phyloP scores from a whole-genome alignment of 1,139 yeast species.

The Hanseniaspora uvarum region DNA sequence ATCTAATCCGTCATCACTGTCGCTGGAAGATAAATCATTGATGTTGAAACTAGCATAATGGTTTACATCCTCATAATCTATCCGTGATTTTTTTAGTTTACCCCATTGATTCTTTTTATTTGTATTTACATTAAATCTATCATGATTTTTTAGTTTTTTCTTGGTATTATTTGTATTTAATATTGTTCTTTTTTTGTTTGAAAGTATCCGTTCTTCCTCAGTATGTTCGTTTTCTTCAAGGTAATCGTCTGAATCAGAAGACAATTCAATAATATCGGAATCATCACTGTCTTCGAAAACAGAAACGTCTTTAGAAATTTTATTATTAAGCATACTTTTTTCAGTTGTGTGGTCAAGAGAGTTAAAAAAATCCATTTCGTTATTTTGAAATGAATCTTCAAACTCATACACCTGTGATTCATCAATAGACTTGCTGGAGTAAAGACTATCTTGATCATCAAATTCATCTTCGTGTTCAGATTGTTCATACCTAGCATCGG shows the following conservation, averaged over 20 bases:
- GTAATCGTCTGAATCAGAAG: background rate
- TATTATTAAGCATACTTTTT: background rate
- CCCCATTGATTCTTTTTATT: background rate
- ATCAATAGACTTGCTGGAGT: background rate
- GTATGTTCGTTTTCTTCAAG: background rate
- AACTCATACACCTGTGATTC: background rate
- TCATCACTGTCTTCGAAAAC: slow-evolving; percentile 1
- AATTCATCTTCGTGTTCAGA: background rate
- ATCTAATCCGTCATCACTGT: background rate
- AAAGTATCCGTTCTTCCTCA: background rate
- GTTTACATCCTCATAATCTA: background rate
- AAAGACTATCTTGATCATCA: background rate
- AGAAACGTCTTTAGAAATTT: background rate
- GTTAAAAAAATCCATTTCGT: background rate
- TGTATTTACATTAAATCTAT: background rate
- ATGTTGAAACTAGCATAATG: background rate
- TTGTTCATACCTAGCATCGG: slow-evolving; percentile 2
- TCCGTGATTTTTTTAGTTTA: background rate
- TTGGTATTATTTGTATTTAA: no score
- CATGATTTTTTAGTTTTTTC: background rate
- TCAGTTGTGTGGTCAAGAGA: background rate
- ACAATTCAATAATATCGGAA: background rate
- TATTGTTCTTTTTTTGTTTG: background rate
- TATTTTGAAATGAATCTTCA: background rate
- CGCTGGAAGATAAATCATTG: background rate